phyloP scores from a whole-genome alignment of 1,139 yeast genomes.

The Debaryomyces nepalensis region DNA sequence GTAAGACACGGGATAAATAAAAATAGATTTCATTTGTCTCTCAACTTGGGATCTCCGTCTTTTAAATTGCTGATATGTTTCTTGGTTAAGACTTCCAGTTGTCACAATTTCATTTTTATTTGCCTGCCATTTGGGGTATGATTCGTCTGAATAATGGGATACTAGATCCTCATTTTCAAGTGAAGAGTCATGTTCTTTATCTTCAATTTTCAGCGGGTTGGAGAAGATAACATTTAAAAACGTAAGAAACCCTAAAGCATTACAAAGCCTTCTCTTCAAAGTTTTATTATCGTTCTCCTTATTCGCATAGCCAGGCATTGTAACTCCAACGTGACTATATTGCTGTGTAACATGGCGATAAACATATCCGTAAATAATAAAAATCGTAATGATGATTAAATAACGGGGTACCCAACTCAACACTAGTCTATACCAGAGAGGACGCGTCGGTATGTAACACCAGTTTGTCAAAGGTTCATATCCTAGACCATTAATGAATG shows the following conservation, averaged over 20 bases:
- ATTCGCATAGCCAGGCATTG: neutral
- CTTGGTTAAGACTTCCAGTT: conserved; percentile 42
- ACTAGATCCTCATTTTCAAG: neutral
- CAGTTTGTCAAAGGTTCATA: conserved; percentile 70
- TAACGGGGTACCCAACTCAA: conserved; percentile 86
- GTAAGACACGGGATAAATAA: conserved; percentile 83
- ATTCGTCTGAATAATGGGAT: neutral
- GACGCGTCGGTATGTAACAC: conserved; percentile 79
- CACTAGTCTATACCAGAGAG: conserved; percentile 73
- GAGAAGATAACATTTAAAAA: conserved; percentile 7
- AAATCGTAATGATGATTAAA: conserved; percentile 62
- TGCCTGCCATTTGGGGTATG: neutral
- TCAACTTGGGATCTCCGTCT: conserved; percentile 66
- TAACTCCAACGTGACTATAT: conserved; percentile 5
- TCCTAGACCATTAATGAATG: conserved; percentile 60
- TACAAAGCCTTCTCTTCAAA: conserved; percentile 2
- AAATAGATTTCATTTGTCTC: conserved; percentile 77
- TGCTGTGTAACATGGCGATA: conserved; percentile 70
- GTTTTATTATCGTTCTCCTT: neutral
- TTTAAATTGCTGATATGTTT: conserved; percentile 61
- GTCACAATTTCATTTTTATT: conserved; percentile 24
- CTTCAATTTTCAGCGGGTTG: neutral
- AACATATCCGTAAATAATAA: conserved; percentile 69
- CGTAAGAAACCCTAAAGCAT: neutral
- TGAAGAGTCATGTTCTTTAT: neutral